Percentiles rank a stretch among this genome's conserved stretches.
phyloP scores from a whole-genome alignment of 495 filamentous ascomycete species.

The Filosporella fistucella region DNA sequence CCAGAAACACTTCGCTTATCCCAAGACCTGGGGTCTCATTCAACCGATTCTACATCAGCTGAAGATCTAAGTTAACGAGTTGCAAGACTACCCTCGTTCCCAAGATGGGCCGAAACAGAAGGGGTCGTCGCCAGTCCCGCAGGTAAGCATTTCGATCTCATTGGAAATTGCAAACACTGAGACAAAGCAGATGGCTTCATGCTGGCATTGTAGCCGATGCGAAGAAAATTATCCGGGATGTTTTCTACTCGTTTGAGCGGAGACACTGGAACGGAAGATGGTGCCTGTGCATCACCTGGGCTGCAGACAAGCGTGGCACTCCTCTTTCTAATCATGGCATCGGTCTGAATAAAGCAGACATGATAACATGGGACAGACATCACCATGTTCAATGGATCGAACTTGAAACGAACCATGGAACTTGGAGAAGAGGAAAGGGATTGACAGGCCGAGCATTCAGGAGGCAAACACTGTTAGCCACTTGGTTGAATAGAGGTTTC shows the following conservation, averaged over 20 bases:
- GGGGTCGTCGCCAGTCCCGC: too few species aligned
- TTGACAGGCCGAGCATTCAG: background rate
- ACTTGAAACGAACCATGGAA: background rate
- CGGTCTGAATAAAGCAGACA: constrained; percentile 3
- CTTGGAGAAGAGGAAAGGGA: background rate
- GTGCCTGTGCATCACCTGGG: constrained; percentile 1
- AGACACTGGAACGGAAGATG: background rate
- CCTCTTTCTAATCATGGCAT: background rate
- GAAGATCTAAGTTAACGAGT: too few species aligned
- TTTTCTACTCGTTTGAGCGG: constrained; percentile 6
- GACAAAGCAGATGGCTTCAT: constrained; percentile 5
- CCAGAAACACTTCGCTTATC: too few species aligned
- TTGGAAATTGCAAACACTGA: background rate
- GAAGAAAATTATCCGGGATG: background rate
- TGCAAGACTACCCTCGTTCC: too few species aligned
- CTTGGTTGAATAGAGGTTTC: background rate
- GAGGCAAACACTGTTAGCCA: background rate
- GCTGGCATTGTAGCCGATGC: constrained; percentile 4
- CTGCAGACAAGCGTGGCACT: background rate
- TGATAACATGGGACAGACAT: constrained; percentile 7
- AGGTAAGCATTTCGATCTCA: too few species aligned
- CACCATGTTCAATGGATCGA: background rate
- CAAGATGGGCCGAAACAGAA: too few species aligned
- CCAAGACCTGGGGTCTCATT: too few species aligned
- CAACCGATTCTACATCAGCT: too few species aligned